These are phyloP conservation scores for Boechera divaricarpa DNA, from an alignment of 345 rosid genomes.

Conservation along the genomic window DNA sequence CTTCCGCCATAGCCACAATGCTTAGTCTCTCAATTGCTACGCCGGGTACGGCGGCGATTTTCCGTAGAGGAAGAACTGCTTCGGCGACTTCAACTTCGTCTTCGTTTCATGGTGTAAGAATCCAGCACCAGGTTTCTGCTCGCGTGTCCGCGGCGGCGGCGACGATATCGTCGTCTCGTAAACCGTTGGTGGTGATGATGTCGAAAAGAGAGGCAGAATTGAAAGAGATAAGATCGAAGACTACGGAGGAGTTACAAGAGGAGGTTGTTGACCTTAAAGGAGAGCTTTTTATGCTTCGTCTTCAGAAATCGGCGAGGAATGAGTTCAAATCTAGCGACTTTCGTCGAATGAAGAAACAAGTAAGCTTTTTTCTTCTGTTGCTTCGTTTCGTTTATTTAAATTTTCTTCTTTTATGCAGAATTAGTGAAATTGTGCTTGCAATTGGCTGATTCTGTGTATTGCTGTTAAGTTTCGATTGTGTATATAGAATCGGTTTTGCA, in stretches of 20 bases:
- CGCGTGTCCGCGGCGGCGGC: constrained; percentile 32
- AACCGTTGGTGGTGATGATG: constrained; percentile 65
- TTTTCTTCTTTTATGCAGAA: background rate
- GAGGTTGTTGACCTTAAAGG: constrained; percentile 89
- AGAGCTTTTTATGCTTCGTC: constrained; percentile 93
- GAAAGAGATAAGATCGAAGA: constrained; percentile 73
- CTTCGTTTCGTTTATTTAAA: background rate
- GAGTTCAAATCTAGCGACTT: constrained; percentile 96
- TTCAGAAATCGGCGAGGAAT: constrained; percentile 78
- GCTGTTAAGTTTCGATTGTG: background rate
- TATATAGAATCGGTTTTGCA: background rate
- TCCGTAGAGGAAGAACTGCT: constrained; percentile 39
- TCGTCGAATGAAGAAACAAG: constrained; percentile 85
- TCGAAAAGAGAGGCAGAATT: constrained; percentile 79
- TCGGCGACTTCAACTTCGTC: constrained; percentile 42
- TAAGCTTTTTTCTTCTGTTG: constrained; percentile 35
- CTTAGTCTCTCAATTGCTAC: constrained; percentile 60
- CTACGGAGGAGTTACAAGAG: constrained; percentile 79
- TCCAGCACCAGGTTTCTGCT: constrained; percentile 49
- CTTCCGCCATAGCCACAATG: constrained; percentile 52
- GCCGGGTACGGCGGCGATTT: constrained; percentile 48
- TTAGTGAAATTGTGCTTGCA: background rate
- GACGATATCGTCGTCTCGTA: constrained; percentile 33
- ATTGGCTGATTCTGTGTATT: background rate
- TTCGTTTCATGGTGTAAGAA: constrained; percentile 58